phyloP scores from a whole-genome alignment of 257 asterid genomes.

The Apocynum venetum region DNA sequence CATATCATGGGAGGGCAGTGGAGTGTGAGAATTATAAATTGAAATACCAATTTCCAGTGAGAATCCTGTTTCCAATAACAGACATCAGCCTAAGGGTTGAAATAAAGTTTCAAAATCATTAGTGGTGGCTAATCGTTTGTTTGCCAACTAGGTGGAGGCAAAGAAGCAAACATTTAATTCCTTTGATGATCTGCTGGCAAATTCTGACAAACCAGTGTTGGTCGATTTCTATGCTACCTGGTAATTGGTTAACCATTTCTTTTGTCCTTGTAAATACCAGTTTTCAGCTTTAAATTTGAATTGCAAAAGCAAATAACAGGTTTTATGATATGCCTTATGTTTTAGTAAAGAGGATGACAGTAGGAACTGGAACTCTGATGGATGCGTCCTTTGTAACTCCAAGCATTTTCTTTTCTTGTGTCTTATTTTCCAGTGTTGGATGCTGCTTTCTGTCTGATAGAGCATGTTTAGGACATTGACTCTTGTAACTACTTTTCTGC shows the following conservation, averaged over 20 bases:
- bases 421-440: background rate
- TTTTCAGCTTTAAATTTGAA: background rate
- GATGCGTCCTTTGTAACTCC: background rate
- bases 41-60: background rate
- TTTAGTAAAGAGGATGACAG: background rate
- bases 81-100: background rate
- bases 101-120: background rate
- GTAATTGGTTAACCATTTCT: slow-evolving; percentile 32
- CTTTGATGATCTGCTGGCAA: slow-evolving; percentile 70
- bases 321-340: too few relatives aligned
- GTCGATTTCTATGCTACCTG: slow-evolving; percentile 98
- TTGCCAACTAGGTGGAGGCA: slow-evolving; percentile 66
- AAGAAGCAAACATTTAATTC: slow-evolving; percentile 77
- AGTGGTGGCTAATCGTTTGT: slow-evolving; percentile 3
- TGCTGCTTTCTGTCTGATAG: background rate
- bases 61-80: background rate
- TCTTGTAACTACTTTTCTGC: background rate
- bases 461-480: background rate
- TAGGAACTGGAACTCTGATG: background rate
- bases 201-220: slow-evolving; percentile 74
- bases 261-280: background rate
- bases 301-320: background rate
- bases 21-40: background rate
- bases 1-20: background rate
- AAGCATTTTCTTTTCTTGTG: background rate